phyloP scores from a whole-genome alignment of 2,329 filamentous ascomycete genomes.

The Ceratocystis albifundus region DNA sequence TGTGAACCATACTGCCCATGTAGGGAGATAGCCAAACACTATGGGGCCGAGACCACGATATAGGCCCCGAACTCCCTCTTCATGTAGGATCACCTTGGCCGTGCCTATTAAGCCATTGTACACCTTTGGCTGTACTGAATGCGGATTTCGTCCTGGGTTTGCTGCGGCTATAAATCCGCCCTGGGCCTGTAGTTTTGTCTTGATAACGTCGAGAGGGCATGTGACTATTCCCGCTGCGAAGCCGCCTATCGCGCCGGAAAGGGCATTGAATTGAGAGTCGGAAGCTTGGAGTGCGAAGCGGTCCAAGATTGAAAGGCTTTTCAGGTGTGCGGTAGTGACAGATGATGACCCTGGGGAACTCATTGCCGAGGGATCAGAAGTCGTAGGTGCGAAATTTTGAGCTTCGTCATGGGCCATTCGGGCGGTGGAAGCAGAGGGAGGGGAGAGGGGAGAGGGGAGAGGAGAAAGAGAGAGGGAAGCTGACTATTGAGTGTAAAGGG shows the following conservation, averaged over 20 bases:
- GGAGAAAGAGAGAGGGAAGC: too few relatives aligned
- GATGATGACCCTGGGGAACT: conserved; percentile 32
- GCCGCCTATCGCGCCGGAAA: conserved; percentile 78
- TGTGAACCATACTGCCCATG: conserved; percentile 96
- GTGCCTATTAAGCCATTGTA: conserved; percentile 86
- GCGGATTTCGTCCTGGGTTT: conserved; percentile 39
- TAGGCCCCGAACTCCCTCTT: conserved; percentile 81
- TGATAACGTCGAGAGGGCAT: conserved; percentile 96
- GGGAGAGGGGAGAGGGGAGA: too few relatives aligned
- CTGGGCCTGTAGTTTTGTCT: conserved; percentile 94
- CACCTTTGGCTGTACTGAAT: conserved; percentile 45
- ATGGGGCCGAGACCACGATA: conserved; percentile 92
- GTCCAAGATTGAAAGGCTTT: conserved; percentile 37
- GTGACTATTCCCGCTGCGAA: conserved; percentile 90
- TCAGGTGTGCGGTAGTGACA: conserved; percentile 40
- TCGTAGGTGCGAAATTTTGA: conserved; percentile 20
- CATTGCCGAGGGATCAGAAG: conserved; percentile 21
- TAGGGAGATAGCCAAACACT: conserved; percentile 87
- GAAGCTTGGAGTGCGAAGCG: conserved; percentile 46
- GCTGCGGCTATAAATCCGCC: conserved; percentile 52
- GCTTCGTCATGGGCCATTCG: conserved; percentile 23
- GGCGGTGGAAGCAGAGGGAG: background rate
- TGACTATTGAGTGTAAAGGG: background rate
- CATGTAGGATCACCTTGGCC: conserved; percentile 68
- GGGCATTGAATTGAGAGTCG: conserved; percentile 61